These are phyloP conservation scores for Russula ochroleuca DNA, from an alignment of 768 basidiomycete genomes.

Conservation along the genomic window DNA sequence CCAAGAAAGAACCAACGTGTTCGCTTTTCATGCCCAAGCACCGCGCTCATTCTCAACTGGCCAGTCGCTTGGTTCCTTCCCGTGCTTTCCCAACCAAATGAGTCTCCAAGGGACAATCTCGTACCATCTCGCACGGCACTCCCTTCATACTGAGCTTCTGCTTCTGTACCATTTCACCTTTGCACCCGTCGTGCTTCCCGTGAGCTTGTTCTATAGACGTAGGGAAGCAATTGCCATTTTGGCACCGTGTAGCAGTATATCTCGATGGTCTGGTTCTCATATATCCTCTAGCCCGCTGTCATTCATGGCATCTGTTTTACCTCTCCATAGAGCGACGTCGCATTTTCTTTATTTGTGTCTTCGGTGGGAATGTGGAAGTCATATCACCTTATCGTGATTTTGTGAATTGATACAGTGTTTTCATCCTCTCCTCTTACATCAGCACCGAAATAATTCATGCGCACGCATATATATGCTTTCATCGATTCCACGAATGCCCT, in stretches of 20 bases:
- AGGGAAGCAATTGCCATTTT: slow-evolving; percentile 17
- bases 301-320: slow-evolving; percentile 7
- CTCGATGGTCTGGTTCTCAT: slow-evolving; percentile 14
- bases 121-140: slow-evolving; percentile 14
- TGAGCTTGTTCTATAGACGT: slow-evolving; percentile 11
- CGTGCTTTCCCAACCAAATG: slow-evolving; percentile 19
- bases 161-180: slow-evolving; percentile 20
- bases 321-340: slow-evolving; percentile 7
- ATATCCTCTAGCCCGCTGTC: slow-evolving; percentile 8
- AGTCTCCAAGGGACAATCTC: slow-evolving; percentile 7
- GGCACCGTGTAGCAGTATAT: slow-evolving; percentile 14
- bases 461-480: not conserved
- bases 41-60: slow-evolving; percentile 46
- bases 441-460: not conserved
- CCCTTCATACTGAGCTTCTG: not conserved
- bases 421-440: not conserved
- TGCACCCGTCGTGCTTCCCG: slow-evolving; percentile 22
- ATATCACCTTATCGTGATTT: slow-evolving; percentile 15
- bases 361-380: slow-evolving; percentile 15
- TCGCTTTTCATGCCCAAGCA: slow-evolving; percentile 72
- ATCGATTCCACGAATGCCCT: not conserved
- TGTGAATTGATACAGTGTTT: not conserved
- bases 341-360: slow-evolving; percentile 5
- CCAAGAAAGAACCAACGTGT: slow-evolving; percentile 62
- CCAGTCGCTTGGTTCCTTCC: slow-evolving; percentile 21